These are phyloP conservation scores for Trichophyton benhamiae DNA, from an alignment of 2,329 filamentous ascomycete genomes.

Conservation along the genomic window DNA sequence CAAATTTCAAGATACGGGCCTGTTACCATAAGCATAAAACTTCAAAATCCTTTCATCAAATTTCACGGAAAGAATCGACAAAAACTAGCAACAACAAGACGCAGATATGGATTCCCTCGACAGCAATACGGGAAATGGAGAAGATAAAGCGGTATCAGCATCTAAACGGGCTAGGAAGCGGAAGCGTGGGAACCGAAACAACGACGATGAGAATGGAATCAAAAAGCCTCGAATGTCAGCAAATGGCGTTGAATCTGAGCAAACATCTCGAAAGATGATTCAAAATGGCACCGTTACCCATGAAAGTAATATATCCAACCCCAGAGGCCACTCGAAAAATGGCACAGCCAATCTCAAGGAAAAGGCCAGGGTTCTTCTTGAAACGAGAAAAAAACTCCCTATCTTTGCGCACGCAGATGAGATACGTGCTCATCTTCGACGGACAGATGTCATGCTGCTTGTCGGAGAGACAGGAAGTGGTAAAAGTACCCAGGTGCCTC, in stretches of 20 bases:
- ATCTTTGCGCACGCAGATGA: conserved; percentile 64
- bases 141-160: background rate
- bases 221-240: background rate
- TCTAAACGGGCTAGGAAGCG: background rate
- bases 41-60: background rate
- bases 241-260: background rate
- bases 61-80: background rate
- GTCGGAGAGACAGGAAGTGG: conserved; percentile 92
- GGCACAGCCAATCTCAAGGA: conserved; percentile 24
- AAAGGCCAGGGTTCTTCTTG: conserved; percentile 37
- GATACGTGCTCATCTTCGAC: conserved; percentile 52
- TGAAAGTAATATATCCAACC: background rate
- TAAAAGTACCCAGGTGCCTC: conserved; percentile 92
- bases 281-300: background rate
- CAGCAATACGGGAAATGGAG: background rate
- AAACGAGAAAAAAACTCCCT: conserved; percentile 55
- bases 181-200: background rate
- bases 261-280: background rate
- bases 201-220: background rate
- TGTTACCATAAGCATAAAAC: background rate
- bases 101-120: background rate
- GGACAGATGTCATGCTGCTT: conserved; percentile 65
- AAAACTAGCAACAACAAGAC: background rate
- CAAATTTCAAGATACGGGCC: background rate
- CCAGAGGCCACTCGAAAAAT: background rate